Evolutionary conservation across 805 yeast genomes (phyloP).

Genomic region (Sugiyamaella smithiae): DNA sequence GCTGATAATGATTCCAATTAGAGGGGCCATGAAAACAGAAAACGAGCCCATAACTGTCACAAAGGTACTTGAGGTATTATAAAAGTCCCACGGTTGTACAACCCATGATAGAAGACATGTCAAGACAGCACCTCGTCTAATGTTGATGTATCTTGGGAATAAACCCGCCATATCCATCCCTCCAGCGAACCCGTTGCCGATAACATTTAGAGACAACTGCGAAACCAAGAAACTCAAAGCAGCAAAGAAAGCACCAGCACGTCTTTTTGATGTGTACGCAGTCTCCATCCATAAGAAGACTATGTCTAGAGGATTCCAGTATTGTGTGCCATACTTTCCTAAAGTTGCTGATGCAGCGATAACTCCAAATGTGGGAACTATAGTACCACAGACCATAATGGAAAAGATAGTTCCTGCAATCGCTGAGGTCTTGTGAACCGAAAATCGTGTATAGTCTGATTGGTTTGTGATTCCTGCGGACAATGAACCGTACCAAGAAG

Average conservation of each 20-base stretch:
- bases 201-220: conserved; percentile 45
- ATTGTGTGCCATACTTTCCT: conserved; percentile 38
- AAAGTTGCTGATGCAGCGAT: conserved; percentile 45
- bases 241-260: conserved; percentile 43
- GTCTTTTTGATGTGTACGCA: conserved; percentile 38
- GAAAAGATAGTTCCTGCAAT: conserved; percentile 41
- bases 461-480: conserved; percentile 43
- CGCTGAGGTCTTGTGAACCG: conserved; percentile 38
- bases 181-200: conserved; percentile 48
- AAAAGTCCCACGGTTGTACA: conserved; percentile 42
- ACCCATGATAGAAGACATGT: conserved; percentile 32
- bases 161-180: conserved; percentile 50
- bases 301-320: conserved; percentile 48
- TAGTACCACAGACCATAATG: conserved; percentile 40
- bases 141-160: conserved; percentile 45
- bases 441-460: conserved; percentile 44
- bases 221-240: conserved; percentile 40
- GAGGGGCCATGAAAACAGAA: conserved; percentile 41
- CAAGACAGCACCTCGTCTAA: conserved; percentile 38
- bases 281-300: conserved; percentile 39
- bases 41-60: conserved; percentile 38
- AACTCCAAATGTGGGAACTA: conserved; percentile 48
- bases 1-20: conserved; percentile 37
- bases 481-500: conserved; percentile 41
- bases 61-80: conserved; percentile 38